Evolutionary conservation across 805 yeast genomes (phyloP), one percentile per base, ranked within the genome.

Genomic region (Metschnikowia colocasiae): DNA sequence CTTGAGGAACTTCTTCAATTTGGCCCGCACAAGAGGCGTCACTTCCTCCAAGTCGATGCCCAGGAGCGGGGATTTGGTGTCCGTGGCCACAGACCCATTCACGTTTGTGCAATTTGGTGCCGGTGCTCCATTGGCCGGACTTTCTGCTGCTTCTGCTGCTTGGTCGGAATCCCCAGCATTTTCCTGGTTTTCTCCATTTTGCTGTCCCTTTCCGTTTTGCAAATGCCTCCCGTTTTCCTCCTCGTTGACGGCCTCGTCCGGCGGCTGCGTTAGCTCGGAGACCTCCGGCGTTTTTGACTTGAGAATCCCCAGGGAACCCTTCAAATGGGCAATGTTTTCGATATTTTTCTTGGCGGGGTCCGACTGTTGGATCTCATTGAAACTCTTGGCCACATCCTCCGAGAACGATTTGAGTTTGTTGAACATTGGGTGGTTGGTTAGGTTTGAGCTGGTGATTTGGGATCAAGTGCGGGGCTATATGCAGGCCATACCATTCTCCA

Each of bases 1-100:
- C 62, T 89, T 90, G 47, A 76, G 80, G 59, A 86, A 87, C 68
- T 88, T 91, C 47, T 76, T 76, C 63, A 90, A 65, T 58, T 83
- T 85, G 5, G 81, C 66, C 49, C 78, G 76, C 15, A 89, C 65
- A 4, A 77, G 80, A 2, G 77, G 75, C 0, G 88, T 80, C 29
- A 85, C 60, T 2, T 73, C 74, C n/a, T 69, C 68, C 6, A 75
- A 44, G 34, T 67, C 61, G 1, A 64, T 65, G 40, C 48, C 53
- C 15, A 45, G 48, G 23, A 54, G 50, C 19, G 59, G 57, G 6
- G 46, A 49, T 12, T 36, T 36, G 18, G 30, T 3, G 10, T n/a
- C 23, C 6, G n/a, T 20, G 15, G 23, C 23, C 23, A 4, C 23
- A 22, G 23, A 27, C 27, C 10, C 7, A 10, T 25, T 25, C 10